These are phyloP conservation scores for Monosporascus ibericus DNA, from an alignment of 2,329 filamentous ascomycete genomes.

Conservation along the genomic window DNA sequence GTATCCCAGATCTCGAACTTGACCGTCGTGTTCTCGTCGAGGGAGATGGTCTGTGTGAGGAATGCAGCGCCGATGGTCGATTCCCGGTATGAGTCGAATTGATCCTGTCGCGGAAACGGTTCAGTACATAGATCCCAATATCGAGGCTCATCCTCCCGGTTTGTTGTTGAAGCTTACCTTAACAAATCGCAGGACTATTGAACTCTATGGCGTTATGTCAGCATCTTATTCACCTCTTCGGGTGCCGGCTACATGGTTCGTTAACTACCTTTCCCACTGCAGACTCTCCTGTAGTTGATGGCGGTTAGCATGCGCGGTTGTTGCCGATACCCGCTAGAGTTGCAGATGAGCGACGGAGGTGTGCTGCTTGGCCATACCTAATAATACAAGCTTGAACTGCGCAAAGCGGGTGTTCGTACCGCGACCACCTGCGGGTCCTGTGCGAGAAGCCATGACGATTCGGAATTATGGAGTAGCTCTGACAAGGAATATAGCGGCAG, in stretches of 20 bases:
- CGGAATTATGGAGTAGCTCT: constrained; percentile 11
- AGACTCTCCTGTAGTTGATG: constrained; percentile 69
- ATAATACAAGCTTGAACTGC: constrained; percentile 96
- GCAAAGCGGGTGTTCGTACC: constrained; percentile 80
- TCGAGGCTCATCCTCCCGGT: neutral
- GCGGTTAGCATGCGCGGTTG: constrained; percentile 29
- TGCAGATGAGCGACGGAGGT: constrained; percentile 3
- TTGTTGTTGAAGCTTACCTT: constrained; percentile 58
- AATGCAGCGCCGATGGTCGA: constrained; percentile 98
- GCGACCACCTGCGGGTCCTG: constrained; percentile 55
- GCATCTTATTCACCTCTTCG: constrained; percentile 15
- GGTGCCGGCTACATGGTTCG: constrained; percentile 2
- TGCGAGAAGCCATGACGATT: constrained; percentile 74
- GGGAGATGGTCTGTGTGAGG: constrained; percentile 95
- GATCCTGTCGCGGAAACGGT: constrained; percentile 56
- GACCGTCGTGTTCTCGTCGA: constrained; percentile 96
- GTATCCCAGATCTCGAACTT: constrained; percentile 99
- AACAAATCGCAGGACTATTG: constrained; percentile 94
- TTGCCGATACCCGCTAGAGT: neutral
- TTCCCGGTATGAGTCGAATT: constrained; percentile 97
- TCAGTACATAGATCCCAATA: neutral
- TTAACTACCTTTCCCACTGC: constrained; percentile 87
- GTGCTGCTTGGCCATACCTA: constrained; percentile 58
- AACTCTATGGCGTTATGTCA: constrained; percentile 59
- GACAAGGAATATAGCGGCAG: too few relatives aligned